phyloP scores from a whole-genome alignment of 805 yeast genomes.

The Nakazawaea wyomingensis region DNA sequence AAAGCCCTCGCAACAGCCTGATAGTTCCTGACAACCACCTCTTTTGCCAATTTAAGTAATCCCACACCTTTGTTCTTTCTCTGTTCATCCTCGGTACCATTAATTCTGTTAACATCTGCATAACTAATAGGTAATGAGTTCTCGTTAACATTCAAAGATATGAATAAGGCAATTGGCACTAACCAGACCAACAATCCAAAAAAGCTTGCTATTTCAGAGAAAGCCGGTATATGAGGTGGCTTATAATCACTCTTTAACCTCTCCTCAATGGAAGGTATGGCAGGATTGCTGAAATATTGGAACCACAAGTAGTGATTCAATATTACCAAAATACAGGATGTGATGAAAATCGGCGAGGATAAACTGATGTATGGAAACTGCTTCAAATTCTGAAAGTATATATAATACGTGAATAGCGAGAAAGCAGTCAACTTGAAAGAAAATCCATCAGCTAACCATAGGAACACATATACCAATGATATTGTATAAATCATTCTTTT shows the following conservation, averaged over 20 bases:
- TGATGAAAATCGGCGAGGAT: constrained; percentile 63
- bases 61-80: constrained; percentile 48
- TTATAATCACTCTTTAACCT: constrained; percentile 52
- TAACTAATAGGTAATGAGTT: constrained; percentile 62
- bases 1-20: constrained; percentile 45
- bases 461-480: constrained; percentile 46
- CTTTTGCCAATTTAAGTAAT: constrained; percentile 62
- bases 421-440: constrained; percentile 66
- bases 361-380: constrained; percentile 82
- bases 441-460: constrained; percentile 72
- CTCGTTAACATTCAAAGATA: constrained; percentile 88
- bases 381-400: constrained; percentile 72
- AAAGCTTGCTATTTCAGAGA: constrained; percentile 90
- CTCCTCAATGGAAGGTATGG: constrained; percentile 63
- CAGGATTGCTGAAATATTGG: constrained; percentile 67
- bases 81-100: constrained; percentile 28
- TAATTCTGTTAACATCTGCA: constrained; percentile 18
- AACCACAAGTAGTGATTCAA: constrained; percentile 89
- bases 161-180: constrained; percentile 87
- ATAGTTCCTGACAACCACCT: constrained; percentile 41
- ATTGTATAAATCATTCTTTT: constrained; percentile 57
- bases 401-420: constrained; percentile 62
- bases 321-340: constrained; percentile 68
- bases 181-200: constrained; percentile 94
- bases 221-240: constrained; percentile 70